phyloP scores from a whole-genome alignment of 305 asterid species.

The Euphrasia arctica region DNA sequence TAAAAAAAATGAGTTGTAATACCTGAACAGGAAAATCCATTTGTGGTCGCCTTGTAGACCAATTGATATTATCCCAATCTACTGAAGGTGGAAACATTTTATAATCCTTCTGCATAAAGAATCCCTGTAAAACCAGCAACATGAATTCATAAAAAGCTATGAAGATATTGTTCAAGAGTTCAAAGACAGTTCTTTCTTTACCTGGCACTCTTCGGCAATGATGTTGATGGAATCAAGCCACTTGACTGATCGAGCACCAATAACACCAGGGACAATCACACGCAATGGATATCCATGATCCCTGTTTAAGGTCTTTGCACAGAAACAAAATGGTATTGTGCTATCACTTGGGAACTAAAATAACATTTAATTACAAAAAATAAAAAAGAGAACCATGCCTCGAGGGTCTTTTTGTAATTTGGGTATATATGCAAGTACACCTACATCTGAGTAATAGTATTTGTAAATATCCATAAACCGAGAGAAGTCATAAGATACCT shows the following conservation, averaged over 20 bases:
- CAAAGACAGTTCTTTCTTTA: conserved; percentile 12
- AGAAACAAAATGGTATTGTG: neutral
- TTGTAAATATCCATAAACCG: too few species aligned
- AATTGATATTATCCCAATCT: conserved; percentile 87
- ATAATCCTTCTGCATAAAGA: conserved; percentile 92
- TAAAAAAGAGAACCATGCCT: too few species aligned
- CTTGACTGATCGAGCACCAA: conserved; percentile 92
- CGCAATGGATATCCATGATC: conserved; percentile 91
- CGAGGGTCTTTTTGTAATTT: too few species aligned
- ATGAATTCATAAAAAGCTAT: conserved; percentile 19
- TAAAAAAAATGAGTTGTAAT: conserved; percentile 25
- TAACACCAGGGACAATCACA: conserved; percentile 85
- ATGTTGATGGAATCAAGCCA: conserved; percentile 82
- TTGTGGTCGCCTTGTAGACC: conserved; percentile 90
- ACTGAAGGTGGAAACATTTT: conserved; percentile 98
- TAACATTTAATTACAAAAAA: neutral
- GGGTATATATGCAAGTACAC: neutral
- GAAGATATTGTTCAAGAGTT: conserved; percentile 21
- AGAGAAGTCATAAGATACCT: neutral
- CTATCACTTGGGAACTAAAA: neutral
- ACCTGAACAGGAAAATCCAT: conserved; percentile 98
- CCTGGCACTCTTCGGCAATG: conserved; percentile 82
- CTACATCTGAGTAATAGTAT: too few species aligned
- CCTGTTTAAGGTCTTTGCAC: conserved; percentile 62
- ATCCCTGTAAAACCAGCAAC: conserved; percentile 58